Evolutionary conservation across 331 rosid species (phyloP).

Genomic region (Acacia concinna): DNA sequence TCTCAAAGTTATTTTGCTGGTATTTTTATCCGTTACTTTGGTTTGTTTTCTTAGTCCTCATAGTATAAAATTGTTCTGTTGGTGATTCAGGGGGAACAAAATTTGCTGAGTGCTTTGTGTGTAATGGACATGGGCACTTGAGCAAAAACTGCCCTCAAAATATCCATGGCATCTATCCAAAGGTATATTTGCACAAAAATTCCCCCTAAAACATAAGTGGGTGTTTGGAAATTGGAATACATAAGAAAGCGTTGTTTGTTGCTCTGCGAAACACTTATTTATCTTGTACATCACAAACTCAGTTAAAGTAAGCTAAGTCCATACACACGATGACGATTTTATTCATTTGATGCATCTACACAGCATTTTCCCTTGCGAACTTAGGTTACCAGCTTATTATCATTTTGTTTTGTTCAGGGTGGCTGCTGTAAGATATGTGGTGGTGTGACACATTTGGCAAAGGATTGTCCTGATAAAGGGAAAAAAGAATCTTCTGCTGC

Average conservation of each 20-base stretch:
- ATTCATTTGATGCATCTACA: background rate
- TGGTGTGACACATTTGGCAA: conserved; percentile 92
- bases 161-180: conserved; percentile 89
- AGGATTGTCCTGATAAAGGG: conserved; percentile 82
- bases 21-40: background rate
- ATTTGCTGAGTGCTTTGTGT: conserved; percentile 88
- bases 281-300: background rate
- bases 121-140: conserved; percentile 83
- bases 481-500: conserved; percentile 35
- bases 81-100: conserved; percentile 82
- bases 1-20: background rate
- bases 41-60: conserved; percentile 20
- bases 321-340: background rate
- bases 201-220: too few species aligned
- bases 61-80: conserved; percentile 20
- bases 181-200: conserved; percentile 44
- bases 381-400: conserved; percentile 23
- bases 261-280: too few species aligned
- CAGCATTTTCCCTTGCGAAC: background rate
- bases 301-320: background rate
- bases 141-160: conserved; percentile 89
- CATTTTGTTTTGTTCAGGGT: conserved; percentile 55
- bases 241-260: too few species aligned
- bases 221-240: too few species aligned
- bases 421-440: conserved; percentile 95